phyloP scores from a whole-genome alignment of 805 yeast species.

The Candida cerambycidarum region DNA sequence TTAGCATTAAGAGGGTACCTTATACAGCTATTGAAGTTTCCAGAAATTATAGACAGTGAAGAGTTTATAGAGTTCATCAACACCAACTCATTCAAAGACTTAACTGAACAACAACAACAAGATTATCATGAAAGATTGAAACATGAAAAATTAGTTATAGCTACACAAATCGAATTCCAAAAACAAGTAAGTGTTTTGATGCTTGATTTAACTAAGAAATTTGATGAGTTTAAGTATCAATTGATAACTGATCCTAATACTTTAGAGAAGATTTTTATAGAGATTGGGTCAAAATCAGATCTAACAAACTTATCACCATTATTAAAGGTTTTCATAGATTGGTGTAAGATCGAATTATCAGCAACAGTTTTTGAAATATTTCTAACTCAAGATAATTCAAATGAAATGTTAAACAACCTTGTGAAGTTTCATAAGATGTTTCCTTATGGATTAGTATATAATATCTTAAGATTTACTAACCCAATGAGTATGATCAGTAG shows the following conservation, averaged over 20 bases:
- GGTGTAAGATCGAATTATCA: conserved; percentile 82
- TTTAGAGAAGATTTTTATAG: conserved; percentile 59
- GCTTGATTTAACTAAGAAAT: conserved; percentile 50
- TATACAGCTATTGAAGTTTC: conserved; percentile 48
- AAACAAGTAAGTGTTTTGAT: conserved; percentile 63
- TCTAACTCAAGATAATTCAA: conserved; percentile 77
- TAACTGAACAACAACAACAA: conserved; percentile 42
- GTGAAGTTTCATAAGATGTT: conserved; percentile 70
- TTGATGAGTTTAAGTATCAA: conserved; percentile 58
- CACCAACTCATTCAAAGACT: conserved; percentile 32
- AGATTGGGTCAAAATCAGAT: conserved; percentile 54
- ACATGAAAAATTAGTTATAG: conserved; percentile 57
- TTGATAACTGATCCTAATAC: conserved; percentile 54
- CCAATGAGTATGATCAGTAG: conserved; percentile 83
- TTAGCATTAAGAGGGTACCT: conserved; percentile 76
- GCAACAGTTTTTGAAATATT: conserved; percentile 80
- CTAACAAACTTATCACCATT: conserved; percentile 65
- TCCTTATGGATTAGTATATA: conserved; percentile 78
- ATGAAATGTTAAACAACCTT: conserved; percentile 70
- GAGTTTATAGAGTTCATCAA: conserved; percentile 55
- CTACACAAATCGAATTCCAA: conserved; percentile 72
- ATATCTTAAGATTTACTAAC: conserved; percentile 78
- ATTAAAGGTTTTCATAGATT: conserved; percentile 67
- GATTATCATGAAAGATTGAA: conserved; percentile 62
- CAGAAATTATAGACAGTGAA: conserved; percentile 54